Conservation (phyloP, 192 early-diverging fungal genomes). For the Entomortierella beljakovae region DNA sequence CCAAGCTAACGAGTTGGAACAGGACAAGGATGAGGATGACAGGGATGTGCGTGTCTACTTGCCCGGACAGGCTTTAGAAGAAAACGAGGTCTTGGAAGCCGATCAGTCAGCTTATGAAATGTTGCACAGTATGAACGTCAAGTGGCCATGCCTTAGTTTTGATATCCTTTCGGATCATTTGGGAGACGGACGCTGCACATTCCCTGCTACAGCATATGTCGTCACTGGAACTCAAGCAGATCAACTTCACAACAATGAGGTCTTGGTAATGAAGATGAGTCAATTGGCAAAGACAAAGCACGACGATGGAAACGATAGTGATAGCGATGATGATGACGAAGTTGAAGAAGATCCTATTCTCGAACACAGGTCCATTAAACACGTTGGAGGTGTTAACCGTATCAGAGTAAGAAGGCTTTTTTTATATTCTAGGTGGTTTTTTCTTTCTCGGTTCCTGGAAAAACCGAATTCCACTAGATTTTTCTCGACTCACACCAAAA, state of each 20-base stretch:
- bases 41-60: conserved; percentile 83
- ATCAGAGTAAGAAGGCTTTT: conserved; percentile 67
- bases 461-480: too few relatives aligned
- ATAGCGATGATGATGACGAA: conserved; percentile 81
- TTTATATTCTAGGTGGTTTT: neutral
- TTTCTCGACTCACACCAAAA: too few relatives aligned
- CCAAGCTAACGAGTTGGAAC: conserved; percentile 49
- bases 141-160: conserved; percentile 98
- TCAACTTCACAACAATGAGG: conserved; percentile 83
- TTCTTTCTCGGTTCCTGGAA: neutral
- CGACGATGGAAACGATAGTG: conserved; percentile 85
- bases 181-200: conserved; percentile 81
- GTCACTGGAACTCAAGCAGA: conserved; percentile 96
- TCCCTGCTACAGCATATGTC: conserved; percentile 92
- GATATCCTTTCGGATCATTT: conserved; percentile 92
- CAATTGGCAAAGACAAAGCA: conserved; percentile 93
- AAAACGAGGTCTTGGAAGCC: conserved; percentile 92
- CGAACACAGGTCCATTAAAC: conserved; percentile 84
- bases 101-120: conserved; percentile 97
- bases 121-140: conserved; percentile 92
- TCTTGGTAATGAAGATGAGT: conserved; percentile 96
- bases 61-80: conserved; percentile 87
- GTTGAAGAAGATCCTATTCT: conserved; percentile 96
- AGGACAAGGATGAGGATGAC: conserved; percentile 63
- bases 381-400: conserved; percentile 94